A percentile compares a stretch with the other conserved stretches of the same genome.
Conservation (phyloP, 2,329 filamentous ascomycete species). For the Pseudogymnoascus sp. region DNA sequence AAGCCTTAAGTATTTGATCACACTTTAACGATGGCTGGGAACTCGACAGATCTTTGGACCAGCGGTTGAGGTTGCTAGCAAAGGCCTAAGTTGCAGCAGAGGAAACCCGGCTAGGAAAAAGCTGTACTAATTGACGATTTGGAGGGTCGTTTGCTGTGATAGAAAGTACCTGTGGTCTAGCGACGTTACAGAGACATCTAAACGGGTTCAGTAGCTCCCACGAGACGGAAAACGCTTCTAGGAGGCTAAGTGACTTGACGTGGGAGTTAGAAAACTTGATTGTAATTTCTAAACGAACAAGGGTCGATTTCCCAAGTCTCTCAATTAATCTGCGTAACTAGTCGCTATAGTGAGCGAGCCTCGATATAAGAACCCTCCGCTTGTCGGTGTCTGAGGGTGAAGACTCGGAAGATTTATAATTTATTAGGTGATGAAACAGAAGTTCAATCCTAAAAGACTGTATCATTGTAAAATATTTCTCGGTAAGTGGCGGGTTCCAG, state of each 20-base stretch:
- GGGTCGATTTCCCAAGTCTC: slow-evolving; percentile 14
- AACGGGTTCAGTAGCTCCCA: slow-evolving; percentile 16
- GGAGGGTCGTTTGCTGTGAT: slow-evolving; percentile 1
- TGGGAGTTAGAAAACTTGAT: slow-evolving; percentile 8
- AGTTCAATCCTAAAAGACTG: slow-evolving; percentile 16
- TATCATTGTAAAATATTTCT: slow-evolving; percentile 17
- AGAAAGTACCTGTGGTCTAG: slow-evolving; percentile 8
- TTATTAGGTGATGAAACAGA: slow-evolving; percentile 1
- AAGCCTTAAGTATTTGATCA: slow-evolving; percentile 17
- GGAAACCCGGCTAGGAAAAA: slow-evolving; percentile 10
- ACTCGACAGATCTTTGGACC: slow-evolving; percentile 16
- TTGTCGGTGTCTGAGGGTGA: neutral
- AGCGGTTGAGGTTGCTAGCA: slow-evolving; percentile 7
- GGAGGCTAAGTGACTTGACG: slow-evolving; percentile 11
- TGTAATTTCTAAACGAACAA: neutral
- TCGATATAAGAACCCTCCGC: slow-evolving; percentile 12
- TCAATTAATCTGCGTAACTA: slow-evolving; percentile 19
- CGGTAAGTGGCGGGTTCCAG: slow-evolving; percentile 14
- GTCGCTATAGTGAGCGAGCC: slow-evolving; percentile 18
- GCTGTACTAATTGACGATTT: slow-evolving; percentile 8
- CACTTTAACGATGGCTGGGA: slow-evolving; percentile 8
- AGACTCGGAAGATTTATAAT: neutral
- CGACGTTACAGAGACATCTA: slow-evolving; percentile 14
- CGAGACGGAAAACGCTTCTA: slow-evolving; percentile 10
- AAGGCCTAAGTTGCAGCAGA: slow-evolving; percentile 10